Evolutionary conservation across 1,284 basidiomycete species (phyloP).

Genomic region (Cutaneotrichosporon cutaneum): DNA sequence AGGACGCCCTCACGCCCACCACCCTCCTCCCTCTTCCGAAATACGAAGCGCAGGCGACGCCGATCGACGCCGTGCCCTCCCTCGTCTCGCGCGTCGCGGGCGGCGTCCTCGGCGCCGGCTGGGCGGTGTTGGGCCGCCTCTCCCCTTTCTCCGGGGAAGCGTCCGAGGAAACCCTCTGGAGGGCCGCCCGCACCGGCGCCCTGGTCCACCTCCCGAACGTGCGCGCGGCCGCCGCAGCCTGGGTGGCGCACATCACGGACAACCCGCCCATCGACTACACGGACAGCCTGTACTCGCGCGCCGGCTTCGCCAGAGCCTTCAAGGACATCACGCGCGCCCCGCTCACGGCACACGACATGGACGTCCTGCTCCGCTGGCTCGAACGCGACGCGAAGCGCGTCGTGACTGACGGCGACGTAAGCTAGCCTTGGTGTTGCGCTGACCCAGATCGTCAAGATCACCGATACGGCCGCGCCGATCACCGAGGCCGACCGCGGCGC

Average conservation of each 20-base stretch:
- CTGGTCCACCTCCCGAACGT: slow-evolving; percentile 66
- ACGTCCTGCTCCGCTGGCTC: slow-evolving; percentile 71
- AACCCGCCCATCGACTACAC: slow-evolving; percentile 60
- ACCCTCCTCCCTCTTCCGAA: slow-evolving; percentile 58
- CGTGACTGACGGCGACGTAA: slow-evolving; percentile 65
- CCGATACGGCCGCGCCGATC: slow-evolving; percentile 44
- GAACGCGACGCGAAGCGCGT: slow-evolving; percentile 69
- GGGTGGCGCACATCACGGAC: neutral
- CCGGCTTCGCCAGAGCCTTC: slow-evolving; percentile 66
- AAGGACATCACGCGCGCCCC: slow-evolving; percentile 40
- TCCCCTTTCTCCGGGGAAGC: slow-evolving; percentile 58
- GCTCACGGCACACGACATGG: slow-evolving; percentile 55
- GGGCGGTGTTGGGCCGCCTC: slow-evolving; percentile 65
- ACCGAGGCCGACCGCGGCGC: slow-evolving; percentile 50
- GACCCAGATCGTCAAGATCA: slow-evolving; percentile 71
- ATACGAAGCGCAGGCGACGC: slow-evolving; percentile 63
- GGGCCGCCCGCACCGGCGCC: slow-evolving; percentile 56
- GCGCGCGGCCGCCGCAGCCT: slow-evolving; percentile 52
- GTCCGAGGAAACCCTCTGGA: slow-evolving; percentile 64
- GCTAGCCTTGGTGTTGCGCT: slow-evolving; percentile 29
- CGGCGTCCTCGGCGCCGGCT: slow-evolving; percentile 70
- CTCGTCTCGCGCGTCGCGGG: slow-evolving; percentile 70
- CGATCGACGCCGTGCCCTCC: slow-evolving; percentile 68
- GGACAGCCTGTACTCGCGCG: slow-evolving; percentile 64
- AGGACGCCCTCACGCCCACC: slow-evolving; percentile 35